Percentiles rank a stretch among this genome's conserved stretches.
These are phyloP conservation scores for Penicillium thymicola DNA, from an alignment of 2,329 filamentous ascomycete species.

Conservation along the genomic window DNA sequence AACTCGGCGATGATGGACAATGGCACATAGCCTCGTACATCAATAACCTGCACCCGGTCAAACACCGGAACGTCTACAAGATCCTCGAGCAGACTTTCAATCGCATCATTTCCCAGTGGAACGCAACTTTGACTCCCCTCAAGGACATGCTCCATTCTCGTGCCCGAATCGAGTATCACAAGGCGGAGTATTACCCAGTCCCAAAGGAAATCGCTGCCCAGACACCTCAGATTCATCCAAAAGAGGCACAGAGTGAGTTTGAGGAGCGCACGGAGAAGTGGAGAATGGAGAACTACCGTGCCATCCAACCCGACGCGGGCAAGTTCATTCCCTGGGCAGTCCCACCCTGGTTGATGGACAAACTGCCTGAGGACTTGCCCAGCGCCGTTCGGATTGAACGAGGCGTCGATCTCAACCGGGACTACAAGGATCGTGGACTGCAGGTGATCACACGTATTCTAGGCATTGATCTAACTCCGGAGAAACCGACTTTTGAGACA, in stretches of 20 bases:
- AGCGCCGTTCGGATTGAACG: conserved; percentile 27
- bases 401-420: conserved; percentile 29
- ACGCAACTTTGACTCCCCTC: conserved; percentile 30
- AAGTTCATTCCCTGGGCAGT: conserved; percentile 33
- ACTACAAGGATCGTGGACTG: conserved; percentile 46
- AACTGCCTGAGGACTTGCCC: conserved; percentile 25
- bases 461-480: conserved; percentile 57
- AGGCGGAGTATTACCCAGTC: conserved; percentile 29
- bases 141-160: conserved; percentile 34
- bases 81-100: conserved; percentile 39
- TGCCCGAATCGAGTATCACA: conserved; percentile 30
- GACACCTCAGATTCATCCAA: conserved; percentile 13
- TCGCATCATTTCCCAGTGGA: conserved; percentile 25
- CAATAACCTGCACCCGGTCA: conserved; percentile 46
- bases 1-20: conserved; percentile 27
- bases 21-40: conserved; percentile 43
- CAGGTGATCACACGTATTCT: conserved; percentile 65
- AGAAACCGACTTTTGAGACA: conserved; percentile 53
- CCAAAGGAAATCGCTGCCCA: conserved; percentile 16
- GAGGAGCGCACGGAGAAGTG: conserved; percentile 24
- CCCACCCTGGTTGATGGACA: conserved; percentile 26
- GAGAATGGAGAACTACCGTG: conserved; percentile 21
- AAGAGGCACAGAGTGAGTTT: conserved; percentile 24
- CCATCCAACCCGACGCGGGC: conserved; percentile 28
- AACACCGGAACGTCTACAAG: conserved; percentile 35